phyloP scores from a whole-genome alignment of 2,329 filamentous ascomycete genomes.

The Didymosphaeria variabile region DNA sequence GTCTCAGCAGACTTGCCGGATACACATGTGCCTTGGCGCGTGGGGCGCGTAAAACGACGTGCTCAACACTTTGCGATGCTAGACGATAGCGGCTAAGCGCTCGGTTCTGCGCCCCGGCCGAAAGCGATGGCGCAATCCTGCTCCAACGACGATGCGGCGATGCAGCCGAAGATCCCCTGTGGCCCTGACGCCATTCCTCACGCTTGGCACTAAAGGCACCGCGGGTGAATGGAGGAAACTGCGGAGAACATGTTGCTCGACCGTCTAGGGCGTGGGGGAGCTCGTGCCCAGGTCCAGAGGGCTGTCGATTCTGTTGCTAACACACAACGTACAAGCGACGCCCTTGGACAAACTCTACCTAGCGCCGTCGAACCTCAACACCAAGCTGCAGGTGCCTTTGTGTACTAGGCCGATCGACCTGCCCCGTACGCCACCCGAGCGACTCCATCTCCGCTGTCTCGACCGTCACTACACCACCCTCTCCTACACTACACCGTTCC shows the following conservation, averaged over 20 bases:
- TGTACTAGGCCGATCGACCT: conserved; percentile 4
- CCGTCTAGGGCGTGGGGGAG: conserved; percentile 5
- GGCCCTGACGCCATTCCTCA: conserved; percentile 2
- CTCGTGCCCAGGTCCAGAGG: background rate
- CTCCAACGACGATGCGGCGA: background rate
- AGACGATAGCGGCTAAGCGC: conserved; percentile 9
- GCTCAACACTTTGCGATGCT: conserved; percentile 8
- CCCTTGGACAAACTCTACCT: background rate
- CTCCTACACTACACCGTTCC: background rate
- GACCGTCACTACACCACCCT: background rate
- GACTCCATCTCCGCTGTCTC: background rate
- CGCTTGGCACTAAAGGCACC: conserved; percentile 1
- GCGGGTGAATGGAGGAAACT: conserved; percentile 13
- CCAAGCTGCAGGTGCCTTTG: background rate
- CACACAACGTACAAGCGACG: background rate
- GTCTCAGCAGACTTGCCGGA: conserved; percentile 2
- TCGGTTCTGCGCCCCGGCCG: conserved; percentile 4
- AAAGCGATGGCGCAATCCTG: conserved; percentile 11
- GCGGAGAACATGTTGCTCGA: background rate
- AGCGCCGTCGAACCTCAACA: conserved; percentile 7
- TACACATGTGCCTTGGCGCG: conserved; percentile 11
- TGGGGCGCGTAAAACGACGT: background rate
- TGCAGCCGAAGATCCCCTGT: conserved; percentile 10
- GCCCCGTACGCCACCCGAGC: background rate
- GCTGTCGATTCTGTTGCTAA: conserved; percentile 8